Conservation (phyloP, 2,329 filamentous ascomycete genomes). For the Botrytis squamosa region DNA sequence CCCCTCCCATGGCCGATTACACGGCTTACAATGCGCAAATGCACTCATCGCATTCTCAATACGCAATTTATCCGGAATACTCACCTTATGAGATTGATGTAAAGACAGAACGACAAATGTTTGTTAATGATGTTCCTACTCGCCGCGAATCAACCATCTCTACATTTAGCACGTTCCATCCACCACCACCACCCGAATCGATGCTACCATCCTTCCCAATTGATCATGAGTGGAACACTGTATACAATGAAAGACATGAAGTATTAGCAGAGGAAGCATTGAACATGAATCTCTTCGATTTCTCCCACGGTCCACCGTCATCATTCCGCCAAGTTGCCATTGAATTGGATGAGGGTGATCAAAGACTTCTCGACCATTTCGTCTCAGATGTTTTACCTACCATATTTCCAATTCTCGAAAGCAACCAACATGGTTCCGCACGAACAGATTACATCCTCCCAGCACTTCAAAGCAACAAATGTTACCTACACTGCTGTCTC, state of each 20-base stretch:
- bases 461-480: slow-evolving; percentile 85
- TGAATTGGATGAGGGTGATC: slow-evolving; percentile 84
- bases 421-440: slow-evolving; percentile 80
- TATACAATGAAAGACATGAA: slow-evolving; percentile 66
- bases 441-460: slow-evolving; percentile 81
- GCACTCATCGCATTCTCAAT: slow-evolving; percentile 51
- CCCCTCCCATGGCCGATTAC: slow-evolving; percentile 53
- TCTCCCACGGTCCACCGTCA: slow-evolving; percentile 65
- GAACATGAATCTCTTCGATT: slow-evolving; percentile 81
- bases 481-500: slow-evolving; percentile 92
- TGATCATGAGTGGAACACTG: slow-evolving; percentile 71
- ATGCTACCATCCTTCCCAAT: slow-evolving; percentile 62
- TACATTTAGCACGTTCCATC: slow-evolving; percentile 88
- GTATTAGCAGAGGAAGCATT: slow-evolving; percentile 60
- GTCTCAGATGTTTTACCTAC: slow-evolving; percentile 81
- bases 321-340: slow-evolving; percentile 68
- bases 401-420: slow-evolving; percentile 89
- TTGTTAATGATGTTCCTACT: slow-evolving; percentile 85
- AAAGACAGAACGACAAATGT: slow-evolving; percentile 93
- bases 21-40: slow-evolving; percentile 63
- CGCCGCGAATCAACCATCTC: slow-evolving; percentile 84
- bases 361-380: slow-evolving; percentile 85
- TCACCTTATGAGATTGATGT: slow-evolving; percentile 92
- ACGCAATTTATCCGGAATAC: slow-evolving; percentile 54
- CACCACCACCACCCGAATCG: slow-evolving; percentile 69